Evolutionary conservation across 768 basidiomycete genomes (phyloP).

Genomic region (Tylopilus sp.): DNA sequence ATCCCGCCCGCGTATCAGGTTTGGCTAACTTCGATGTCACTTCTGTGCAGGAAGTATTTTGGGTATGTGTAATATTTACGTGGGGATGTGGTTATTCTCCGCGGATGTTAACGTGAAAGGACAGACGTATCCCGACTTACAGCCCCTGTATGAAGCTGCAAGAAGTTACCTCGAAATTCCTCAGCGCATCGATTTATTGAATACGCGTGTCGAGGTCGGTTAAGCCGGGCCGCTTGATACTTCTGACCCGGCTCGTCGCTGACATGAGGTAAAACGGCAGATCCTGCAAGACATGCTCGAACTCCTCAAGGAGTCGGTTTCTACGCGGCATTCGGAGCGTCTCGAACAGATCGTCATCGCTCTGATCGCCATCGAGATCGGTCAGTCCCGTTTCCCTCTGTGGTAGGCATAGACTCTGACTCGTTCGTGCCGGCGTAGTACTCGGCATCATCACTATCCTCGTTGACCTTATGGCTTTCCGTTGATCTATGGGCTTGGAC

Average conservation of each 20-base stretch:
- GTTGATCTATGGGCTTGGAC: conserved; percentile 72
- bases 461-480: conserved; percentile 68
- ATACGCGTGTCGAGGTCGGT: conserved; percentile 86
- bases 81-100: conserved; percentile 6
- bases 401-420: conserved; percentile 2
- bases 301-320: conserved; percentile 91
- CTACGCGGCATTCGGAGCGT: conserved; percentile 84
- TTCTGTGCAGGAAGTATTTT: conserved; percentile 77
- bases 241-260: conserved; percentile 1
- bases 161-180: conserved; percentile 94
- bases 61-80: conserved; percentile 51
- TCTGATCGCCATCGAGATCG: conserved; percentile 85
- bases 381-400: conserved; percentile 41
- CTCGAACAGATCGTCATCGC: conserved; percentile 92
- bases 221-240: conserved; percentile 3
- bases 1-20: neutral
- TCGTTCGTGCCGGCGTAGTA: conserved; percentile 39
- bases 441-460: conserved; percentile 89
- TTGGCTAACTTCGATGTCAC: neutral
- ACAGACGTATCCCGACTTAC: conserved; percentile 90
- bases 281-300: conserved; percentile 97
- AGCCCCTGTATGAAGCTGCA: conserved; percentile 91
- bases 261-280: conserved; percentile 35
- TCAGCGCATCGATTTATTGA: conserved; percentile 88
- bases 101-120: conserved; percentile 15